A percentile compares a stretch with the other conserved stretches of the same genome.
Evolutionary conservation across 345 rosid genomes (phyloP).

Genomic region (Combretum micranthum): DNA sequence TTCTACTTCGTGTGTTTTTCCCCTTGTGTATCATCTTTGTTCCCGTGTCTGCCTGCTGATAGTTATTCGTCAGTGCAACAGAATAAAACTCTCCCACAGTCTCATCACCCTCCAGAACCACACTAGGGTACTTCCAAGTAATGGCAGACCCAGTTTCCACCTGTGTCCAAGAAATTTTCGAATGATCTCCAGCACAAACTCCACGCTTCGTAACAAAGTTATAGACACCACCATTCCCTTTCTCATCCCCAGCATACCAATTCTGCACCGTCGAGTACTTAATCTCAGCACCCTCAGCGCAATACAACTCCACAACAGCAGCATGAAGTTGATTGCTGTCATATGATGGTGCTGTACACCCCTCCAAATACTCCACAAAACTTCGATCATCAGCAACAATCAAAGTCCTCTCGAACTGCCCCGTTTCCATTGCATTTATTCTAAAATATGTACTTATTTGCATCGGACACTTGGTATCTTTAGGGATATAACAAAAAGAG

Average conservation of each 20-base stretch:
- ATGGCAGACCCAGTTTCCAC: constrained; percentile 97
- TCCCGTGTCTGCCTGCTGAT: constrained; percentile 90
- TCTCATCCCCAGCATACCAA: constrained; percentile 90
- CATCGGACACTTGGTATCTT: constrained; percentile 82
- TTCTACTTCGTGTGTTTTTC: constrained; percentile 76
- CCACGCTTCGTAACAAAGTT: constrained; percentile 98
- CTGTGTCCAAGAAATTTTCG: constrained; percentile 97
- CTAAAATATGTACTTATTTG: constrained; percentile 87
- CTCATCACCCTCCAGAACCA: constrained; percentile 81
- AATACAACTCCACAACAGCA: constrained; percentile 88
- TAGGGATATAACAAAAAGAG: constrained; percentile 73
- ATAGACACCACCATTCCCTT: constrained; percentile 85
- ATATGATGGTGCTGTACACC: constrained; percentile 91
- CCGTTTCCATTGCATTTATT: constrained; percentile 84
- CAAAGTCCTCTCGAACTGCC: constrained; percentile 97
- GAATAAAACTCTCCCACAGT: constrained; percentile 88
- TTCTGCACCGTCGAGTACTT: constrained; percentile 93
- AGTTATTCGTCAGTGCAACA: constrained; percentile 81
- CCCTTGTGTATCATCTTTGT: constrained; percentile 99
- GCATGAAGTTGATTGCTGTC: constrained; percentile 92
- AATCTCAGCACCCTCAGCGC: constrained; percentile 76
- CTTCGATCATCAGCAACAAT: constrained; percentile 90
- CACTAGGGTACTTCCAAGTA: constrained; percentile 96
- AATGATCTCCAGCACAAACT: constrained; percentile 64
- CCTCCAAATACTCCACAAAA: constrained; percentile 90